A percentile compares a stretch with the other conserved stretches of the same genome.
phyloP scores from a whole-genome alignment of 179 eudicot genomes.

The Camellia oleifera region DNA sequence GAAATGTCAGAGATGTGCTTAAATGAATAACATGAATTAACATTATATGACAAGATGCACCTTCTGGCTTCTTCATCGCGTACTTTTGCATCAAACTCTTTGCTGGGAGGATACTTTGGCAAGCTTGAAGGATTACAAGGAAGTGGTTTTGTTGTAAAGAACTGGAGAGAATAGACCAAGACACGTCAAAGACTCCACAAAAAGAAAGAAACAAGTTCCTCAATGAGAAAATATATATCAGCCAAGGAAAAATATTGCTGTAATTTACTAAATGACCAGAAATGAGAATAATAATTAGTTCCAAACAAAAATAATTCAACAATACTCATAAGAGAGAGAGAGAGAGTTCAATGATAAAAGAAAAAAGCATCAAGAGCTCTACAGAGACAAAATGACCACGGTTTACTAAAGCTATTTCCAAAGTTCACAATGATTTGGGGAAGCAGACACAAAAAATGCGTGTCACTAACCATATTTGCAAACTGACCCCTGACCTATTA shows the following conservation, averaged over 20 bases:
- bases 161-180: slow-evolving; percentile 45
- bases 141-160: slow-evolving; percentile 70
- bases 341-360: neutral
- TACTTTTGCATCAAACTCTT: slow-evolving; percentile 90
- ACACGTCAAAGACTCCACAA: slow-evolving; percentile 6
- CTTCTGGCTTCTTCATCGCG: slow-evolving; percentile 96
- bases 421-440: neutral
- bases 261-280: neutral
- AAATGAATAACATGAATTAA: neutral
- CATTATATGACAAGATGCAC: slow-evolving; percentile 26
- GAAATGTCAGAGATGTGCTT: neutral
- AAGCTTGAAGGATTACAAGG: slow-evolving; percentile 92
- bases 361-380: neutral
- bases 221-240: neutral
- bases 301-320: neutral
- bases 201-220: neutral
- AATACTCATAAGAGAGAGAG: neutral
- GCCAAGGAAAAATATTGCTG: neutral
- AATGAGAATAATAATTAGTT: neutral
- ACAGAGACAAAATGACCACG: neutral
- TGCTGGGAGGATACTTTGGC: slow-evolving; percentile 93
- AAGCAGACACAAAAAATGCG: neutral
- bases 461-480: neutral
- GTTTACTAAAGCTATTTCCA: neutral
- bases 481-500: neutral